Conservation (phyloP, 129 eudicot species). For the Pulicaria dysenterica region DNA sequence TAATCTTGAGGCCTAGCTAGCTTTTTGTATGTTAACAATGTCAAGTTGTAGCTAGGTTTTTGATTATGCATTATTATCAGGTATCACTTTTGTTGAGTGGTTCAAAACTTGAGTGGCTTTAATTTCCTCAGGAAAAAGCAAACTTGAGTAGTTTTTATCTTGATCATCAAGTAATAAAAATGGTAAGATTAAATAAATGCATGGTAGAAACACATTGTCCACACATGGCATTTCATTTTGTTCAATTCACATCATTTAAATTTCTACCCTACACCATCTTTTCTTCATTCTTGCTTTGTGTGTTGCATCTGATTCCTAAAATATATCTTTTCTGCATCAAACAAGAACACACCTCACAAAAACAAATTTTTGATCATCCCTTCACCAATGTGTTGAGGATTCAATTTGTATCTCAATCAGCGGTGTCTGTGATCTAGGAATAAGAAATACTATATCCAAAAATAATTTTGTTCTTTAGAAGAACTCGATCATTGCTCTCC, state of each 20-base stretch:
- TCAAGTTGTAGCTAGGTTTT: constrained; percentile 11
- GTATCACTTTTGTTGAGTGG: constrained; percentile 50
- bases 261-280: constrained; percentile 27
- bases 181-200: constrained; percentile 38
- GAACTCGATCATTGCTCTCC: no score
- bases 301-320: background rate
- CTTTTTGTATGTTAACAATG: constrained; percentile 18
- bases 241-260: constrained; percentile 31
- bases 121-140: constrained; percentile 53
- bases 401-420: background rate
- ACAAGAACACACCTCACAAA: constrained; percentile 10
- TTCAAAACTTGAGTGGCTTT: constrained; percentile 45
- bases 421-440: no score
- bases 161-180: constrained; percentile 44
- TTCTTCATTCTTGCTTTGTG: constrained; percentile 15
- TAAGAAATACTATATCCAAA: background rate
- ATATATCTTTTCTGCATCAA: constrained; percentile 7
- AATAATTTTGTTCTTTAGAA: background rate
- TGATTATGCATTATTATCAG: constrained; percentile 33
- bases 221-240: constrained; percentile 32
- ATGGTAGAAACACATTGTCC: constrained; percentile 39
- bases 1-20: background rate
- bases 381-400: background rate
- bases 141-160: constrained; percentile 66
- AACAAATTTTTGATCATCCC: constrained; percentile 16